Percentiles rank a stretch among this genome's conserved stretches.
Conservation (phyloP, 257 asterid genomes). For the Misopates orontium region DNA sequence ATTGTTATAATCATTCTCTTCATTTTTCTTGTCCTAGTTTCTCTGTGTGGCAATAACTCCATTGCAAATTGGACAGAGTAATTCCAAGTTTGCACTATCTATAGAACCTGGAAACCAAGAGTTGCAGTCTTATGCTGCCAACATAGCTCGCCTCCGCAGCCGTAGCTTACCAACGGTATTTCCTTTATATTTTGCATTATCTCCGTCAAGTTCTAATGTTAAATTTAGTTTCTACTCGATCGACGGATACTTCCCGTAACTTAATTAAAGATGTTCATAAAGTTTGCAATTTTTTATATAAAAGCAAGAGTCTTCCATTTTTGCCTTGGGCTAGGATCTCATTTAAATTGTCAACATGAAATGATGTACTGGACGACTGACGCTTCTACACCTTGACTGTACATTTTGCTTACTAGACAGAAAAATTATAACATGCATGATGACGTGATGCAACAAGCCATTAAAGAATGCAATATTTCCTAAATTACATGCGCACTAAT, state of each 20-base stretch:
- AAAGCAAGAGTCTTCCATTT: too few relatives aligned
- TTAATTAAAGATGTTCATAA: too few relatives aligned
- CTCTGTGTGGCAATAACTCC: conserved; percentile 21
- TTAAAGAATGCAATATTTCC: too few relatives aligned
- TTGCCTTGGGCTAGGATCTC: too few relatives aligned
- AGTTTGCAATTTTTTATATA: too few relatives aligned
- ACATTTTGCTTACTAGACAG: too few relatives aligned
- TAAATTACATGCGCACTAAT: too few relatives aligned
- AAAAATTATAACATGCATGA: too few relatives aligned
- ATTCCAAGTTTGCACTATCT: conserved; percentile 89
- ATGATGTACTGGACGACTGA: too few relatives aligned
- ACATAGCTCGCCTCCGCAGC: conserved; percentile 53
- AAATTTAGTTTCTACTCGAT: background rate
- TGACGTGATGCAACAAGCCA: too few relatives aligned
- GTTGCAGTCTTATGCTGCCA: conserved; percentile 72
- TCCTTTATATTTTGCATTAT: background rate
- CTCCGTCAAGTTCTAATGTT: conserved; percentile 6
- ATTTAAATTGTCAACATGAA: too few relatives aligned
- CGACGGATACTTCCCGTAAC: background rate
- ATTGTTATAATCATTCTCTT: background rate
- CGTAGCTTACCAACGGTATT: conserved; percentile 90
- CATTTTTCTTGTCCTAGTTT: conserved; percentile 22
- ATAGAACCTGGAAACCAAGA: conserved; percentile 80
- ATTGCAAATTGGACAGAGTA: conserved; percentile 58
- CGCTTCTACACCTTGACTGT: too few relatives aligned